Evolutionary conservation across 1,284 basidiomycete species (phyloP), one percentile per base, ranked within the genome.

Genomic region (Peniophora sp.): DNA sequence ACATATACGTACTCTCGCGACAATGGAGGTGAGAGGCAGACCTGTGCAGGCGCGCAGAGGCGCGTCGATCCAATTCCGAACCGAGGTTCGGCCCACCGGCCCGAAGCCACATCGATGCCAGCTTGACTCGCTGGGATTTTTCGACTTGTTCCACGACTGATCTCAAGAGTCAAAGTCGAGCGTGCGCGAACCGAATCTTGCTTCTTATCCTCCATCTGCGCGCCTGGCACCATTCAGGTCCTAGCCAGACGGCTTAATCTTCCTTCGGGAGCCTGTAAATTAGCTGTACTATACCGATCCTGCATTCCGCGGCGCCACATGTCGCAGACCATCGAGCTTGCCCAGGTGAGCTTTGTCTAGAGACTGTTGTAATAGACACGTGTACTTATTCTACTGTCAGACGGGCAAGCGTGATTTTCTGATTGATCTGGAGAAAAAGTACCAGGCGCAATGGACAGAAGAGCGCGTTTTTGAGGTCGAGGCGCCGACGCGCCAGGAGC

Each of bases 381-480:
- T 24, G 18, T 12, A 24, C 22, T 18, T 52, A 41, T 49, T 24
- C 17, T 22, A 22, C 24, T 9, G 10, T 27, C 65, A 94, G 89
- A 98, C 96, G 27, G 86, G 81, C 61, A 98, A 98, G 70, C 83
- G 95, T 64, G 96, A 98, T 71, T 76, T 86, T 62, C 73, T 98
- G 50, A 87, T 81, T 62, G 75, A 77, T 42, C 73, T 98, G 52
- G 95, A 98, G 69, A 81, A 83, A 62, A 78, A 83, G 65, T 92
- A 92, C 59, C 95, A 97, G 68, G 66, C 78, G 54, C 73, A 76
- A 61, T 97, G 96, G 97, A 72, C 72, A 53, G 67, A 73, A 15
- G 77, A 86, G 53, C 76, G 70, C 58, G 60, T 88, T 50, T 99
- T 99, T 65, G 86, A 97, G 67, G 79, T 88, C 63, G 76, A 90